phyloP scores from a whole-genome alignment of 2,329 filamentous ascomycete species.

The Aspergillus caelatus region DNA sequence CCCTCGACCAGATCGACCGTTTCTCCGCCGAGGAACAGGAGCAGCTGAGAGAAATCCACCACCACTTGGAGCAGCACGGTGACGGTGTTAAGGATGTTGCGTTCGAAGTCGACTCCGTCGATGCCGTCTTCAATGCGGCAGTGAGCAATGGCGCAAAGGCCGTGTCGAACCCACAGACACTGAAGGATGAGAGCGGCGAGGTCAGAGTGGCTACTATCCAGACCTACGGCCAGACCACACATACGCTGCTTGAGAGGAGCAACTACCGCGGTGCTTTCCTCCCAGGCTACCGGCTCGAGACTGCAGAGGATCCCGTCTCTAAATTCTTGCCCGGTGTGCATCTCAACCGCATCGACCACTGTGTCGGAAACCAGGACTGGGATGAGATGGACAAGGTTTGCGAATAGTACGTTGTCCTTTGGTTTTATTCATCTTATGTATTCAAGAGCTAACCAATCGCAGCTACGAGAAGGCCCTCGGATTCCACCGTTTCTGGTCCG shows the following conservation, averaged over 20 bases:
- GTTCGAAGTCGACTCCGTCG: conserved; percentile 89
- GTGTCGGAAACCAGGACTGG: conserved; percentile 97
- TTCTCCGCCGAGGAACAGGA: conserved; percentile 59
- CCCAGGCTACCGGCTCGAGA: conserved; percentile 71
- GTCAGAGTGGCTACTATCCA: conserved; percentile 78
- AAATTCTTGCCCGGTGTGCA: conserved; percentile 63
- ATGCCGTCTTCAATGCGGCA: conserved; percentile 75
- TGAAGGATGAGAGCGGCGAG: conserved; percentile 63
- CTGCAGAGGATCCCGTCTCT: conserved; percentile 50
- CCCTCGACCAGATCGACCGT: conserved; percentile 64
- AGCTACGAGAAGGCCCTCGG: conserved; percentile 86
- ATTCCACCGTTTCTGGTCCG: conserved; percentile 97
- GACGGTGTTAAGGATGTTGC: conserved; percentile 95
- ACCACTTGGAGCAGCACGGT: conserved; percentile 82
- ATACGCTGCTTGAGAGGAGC: conserved; percentile 78
- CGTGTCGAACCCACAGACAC: conserved; percentile 57
- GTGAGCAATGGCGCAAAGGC: conserved; percentile 54
- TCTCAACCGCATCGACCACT: conserved; percentile 85
- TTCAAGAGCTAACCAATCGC: conserved; percentile 3
- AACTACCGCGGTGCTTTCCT: conserved; percentile 77
- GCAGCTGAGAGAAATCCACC: conserved; percentile 74
- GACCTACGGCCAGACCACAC: conserved; percentile 94
- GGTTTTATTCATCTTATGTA: background rate
- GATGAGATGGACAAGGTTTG: conserved; percentile 74
- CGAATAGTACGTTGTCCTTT: conserved; percentile 52